Conservation (phyloP, 805 yeast species). For the Ogataea methylovora region DNA sequence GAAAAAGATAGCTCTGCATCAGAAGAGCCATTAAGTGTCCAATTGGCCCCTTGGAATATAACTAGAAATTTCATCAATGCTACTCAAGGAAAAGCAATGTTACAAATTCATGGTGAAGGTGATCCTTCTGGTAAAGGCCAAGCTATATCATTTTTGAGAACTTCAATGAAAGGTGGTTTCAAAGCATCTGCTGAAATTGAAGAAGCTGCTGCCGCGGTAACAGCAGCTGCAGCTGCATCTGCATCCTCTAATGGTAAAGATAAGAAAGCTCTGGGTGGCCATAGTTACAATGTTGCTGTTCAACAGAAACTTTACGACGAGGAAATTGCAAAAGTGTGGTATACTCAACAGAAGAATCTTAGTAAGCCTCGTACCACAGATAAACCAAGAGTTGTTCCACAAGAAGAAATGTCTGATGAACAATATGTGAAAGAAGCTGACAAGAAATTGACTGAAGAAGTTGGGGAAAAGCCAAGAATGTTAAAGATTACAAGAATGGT, state of each 20-base stretch:
- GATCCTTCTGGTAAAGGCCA: conserved; percentile 91
- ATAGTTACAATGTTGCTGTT: conserved; percentile 69
- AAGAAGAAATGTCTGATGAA: conserved; percentile 21
- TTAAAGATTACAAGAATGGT: conserved; percentile 71
- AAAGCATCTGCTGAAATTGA: conserved; percentile 14
- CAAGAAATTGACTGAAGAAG: conserved; percentile 22
- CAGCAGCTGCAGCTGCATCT: conserved; percentile 11
- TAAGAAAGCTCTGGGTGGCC: conserved; percentile 48
- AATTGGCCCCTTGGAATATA: conserved; percentile 90
- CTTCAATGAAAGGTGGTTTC: conserved; percentile 95
- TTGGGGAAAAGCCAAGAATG: conserved; percentile 23
- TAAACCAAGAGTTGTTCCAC: conserved; percentile 13
- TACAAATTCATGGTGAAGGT: conserved; percentile 89
- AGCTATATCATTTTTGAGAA: conserved; percentile 79
- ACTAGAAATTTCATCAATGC: conserved; percentile 87
- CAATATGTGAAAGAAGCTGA: conserved; percentile 28
- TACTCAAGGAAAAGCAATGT: conserved; percentile 95
- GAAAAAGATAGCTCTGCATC: conserved; percentile 28
- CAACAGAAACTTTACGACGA: conserved; percentile 92
- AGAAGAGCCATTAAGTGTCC: conserved; percentile 69
- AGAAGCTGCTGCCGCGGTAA: conserved; percentile 10
- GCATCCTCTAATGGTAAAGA: conserved; percentile 11
- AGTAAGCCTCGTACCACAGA: conserved; percentile 23
- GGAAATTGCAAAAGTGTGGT: conserved; percentile 86
- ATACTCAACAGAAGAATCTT: conserved; percentile 63